Conservation (phyloP, 305 asterid genomes). For the Solanum aculeatissimum region DNA sequence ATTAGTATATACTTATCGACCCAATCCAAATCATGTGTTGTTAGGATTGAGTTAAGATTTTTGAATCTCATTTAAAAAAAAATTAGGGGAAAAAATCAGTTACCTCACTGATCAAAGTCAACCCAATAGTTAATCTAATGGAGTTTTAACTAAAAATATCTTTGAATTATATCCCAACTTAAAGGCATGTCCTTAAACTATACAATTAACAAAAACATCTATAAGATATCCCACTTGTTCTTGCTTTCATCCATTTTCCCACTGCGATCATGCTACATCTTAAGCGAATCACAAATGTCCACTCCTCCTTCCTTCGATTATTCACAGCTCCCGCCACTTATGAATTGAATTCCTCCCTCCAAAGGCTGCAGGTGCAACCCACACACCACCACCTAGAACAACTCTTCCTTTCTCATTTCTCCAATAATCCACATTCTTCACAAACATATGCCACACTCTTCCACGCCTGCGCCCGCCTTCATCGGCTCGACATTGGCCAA, state of each 20-base stretch:
- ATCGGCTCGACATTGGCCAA: slow-evolving; percentile 15
- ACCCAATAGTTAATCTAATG: not conserved
- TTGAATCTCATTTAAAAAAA: no score
- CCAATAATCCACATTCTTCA: not conserved
- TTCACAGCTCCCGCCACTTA: slow-evolving; percentile 9
- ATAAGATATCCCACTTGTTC: not conserved
- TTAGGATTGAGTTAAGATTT: no score
- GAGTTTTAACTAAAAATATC: no score
- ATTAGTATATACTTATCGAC: no score
- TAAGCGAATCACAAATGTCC: not conserved
- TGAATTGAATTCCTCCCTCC: not conserved
- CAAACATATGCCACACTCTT: slow-evolving; percentile 19
- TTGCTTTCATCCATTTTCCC: not conserved
- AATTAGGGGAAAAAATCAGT: no score
- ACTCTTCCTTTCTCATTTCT: slow-evolving; percentile 2
- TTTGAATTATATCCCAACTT: not conserved
- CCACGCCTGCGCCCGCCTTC: slow-evolving; percentile 22
- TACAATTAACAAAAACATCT: not conserved
- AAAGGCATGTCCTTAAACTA: not conserved
- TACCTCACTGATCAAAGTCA: no score
- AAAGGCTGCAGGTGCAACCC: slow-evolving; percentile 4
- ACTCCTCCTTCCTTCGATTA: not conserved
- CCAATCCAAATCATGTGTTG: no score
- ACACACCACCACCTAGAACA: slow-evolving; percentile 10
- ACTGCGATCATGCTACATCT: not conserved